Base-by-base conservation (phyloP, 768 basidiomycete species). In the Filobasidium floriforme region DNA sequence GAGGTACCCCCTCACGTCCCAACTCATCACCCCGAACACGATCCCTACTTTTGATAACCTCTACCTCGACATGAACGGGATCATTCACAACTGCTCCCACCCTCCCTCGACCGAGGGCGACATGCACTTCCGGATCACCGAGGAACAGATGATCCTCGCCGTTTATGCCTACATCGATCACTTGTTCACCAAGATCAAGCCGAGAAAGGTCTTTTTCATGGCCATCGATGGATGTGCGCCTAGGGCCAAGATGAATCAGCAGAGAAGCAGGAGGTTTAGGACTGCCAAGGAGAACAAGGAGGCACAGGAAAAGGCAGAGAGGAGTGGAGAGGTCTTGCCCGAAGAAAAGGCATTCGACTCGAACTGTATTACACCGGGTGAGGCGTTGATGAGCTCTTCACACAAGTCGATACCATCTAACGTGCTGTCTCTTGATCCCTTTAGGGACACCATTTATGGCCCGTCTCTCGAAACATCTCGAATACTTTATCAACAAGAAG, bases 181-280 rank as follows among this genome's bases (percentile, higher is more conserved):
- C 74, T 83, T 99, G 7, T 99, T 99, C 79, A 85, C 87, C 37
- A 97, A 93, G 81, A 97, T 99, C 69, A 97, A 93, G 77, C 96
- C 96, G 0, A 88, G 90, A 83, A 96, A 97, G 76, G 81, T 96
- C 14, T 97, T 98, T 79, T 98, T 96, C 80, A 94, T 99, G 89
- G 96, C 94, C 28, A 88, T 99, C 55, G 96, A 98, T 76, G 94
- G 94, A 59, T 93, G 97, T 15, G 94, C 94, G 0, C 94, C 94
- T 4, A 82, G 94, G 55, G 94, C 94, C 41, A 98, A 99, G 84
- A 96, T 97, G 94, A 99, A 99, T 76, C 94, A 98, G 79, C 94
- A 98, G 76, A 87, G 94, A 22, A 88, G 89, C 76, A 83, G 94
- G 44, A 86, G 93, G 55, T 99, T 98, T 81, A 82, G 94, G 64